Evolutionary conservation across 2,329 filamentous ascomycete genomes (phyloP), one percentile per base, ranked within the genome.

Genomic region (Aspergillus jensenii): DNA sequence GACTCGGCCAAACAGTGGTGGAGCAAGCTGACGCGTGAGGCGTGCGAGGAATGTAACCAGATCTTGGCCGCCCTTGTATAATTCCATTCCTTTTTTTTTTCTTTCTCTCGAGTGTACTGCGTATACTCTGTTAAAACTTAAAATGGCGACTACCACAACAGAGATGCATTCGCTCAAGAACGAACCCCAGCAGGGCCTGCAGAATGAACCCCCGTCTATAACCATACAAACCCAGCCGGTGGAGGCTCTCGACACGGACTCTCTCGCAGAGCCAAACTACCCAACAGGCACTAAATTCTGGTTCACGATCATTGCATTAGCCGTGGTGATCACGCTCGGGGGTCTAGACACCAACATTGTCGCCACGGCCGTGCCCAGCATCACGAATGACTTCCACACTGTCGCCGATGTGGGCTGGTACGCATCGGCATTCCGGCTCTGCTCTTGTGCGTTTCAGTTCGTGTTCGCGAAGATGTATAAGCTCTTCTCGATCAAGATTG

Each of bases 331-430:
- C 1, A 68, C 71, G 8, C 58, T 71, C 1, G 65, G 67, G 3
- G 67, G 69, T 11, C 59, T 73, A 31, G 69, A 73, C 45, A 61
- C 62, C 41, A 73, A 70, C 50, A 72, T 73, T 31, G 67, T 73
- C 51, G 63, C 69, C 1, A 72, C 68, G 8, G 69, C 71, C n/a
- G 61, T 72, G 3, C 70, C 70, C 8, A 71, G 65, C 52, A 71
- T 74, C 19, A 65, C 67, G 1, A 46, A 69, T 43, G 52, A 69
- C 39, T 71, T 72, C 55, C 59, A 67, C 37, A 64, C 65, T 2
- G 56, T 71, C 33, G 51, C 63, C 6, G 66, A 71, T 39, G 64
- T 72, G 6, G 70, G 68, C 17, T 71, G 69, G 67, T 71, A 71
- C 39, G 65, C 65, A 2, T 66, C 67, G 9, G 58, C 66, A 15